Evolutionary conservation across 441 rosid genomes (phyloP).

Genomic region (Jatropha multifida): DNA sequence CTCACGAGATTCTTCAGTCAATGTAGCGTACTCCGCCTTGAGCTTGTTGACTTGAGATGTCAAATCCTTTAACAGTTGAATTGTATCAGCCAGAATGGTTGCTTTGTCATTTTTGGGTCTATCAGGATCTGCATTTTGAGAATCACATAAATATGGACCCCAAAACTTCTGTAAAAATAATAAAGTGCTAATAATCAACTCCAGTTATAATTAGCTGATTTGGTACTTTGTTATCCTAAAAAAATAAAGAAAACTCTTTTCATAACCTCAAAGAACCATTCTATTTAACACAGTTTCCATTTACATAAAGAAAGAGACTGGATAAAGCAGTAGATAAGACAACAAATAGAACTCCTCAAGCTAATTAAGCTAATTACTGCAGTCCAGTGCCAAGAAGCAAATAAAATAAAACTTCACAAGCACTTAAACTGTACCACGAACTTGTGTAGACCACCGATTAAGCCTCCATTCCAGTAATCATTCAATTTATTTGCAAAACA

Average conservation of each 20-base stretch:
- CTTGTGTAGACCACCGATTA: neutral
- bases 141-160: neutral
- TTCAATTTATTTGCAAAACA: neutral
- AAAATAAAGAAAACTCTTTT: neutral
- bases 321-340: neutral
- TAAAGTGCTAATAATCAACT: neutral
- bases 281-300: neutral
- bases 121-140: slow-evolving; percentile 64
- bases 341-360: neutral
- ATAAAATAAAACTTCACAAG: neutral
- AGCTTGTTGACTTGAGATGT: slow-evolving; percentile 75
- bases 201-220: neutral
- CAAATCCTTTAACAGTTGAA: slow-evolving; percentile 80
- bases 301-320: neutral
- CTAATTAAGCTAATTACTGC: neutral
- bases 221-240: too few species aligned
- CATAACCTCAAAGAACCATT: neutral
- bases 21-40: slow-evolving; percentile 56
- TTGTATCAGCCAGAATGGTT: slow-evolving; percentile 69
- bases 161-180: neutral
- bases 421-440: neutral
- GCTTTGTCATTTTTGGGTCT: slow-evolving; percentile 90
- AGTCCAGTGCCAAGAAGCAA: slow-evolving; percentile 3
- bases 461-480: neutral
- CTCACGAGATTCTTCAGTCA: slow-evolving; percentile 86